These are phyloP conservation scores for Amphirosellinia nigrospora DNA, from an alignment of 495 filamentous ascomycete species.

Conservation along the genomic window DNA sequence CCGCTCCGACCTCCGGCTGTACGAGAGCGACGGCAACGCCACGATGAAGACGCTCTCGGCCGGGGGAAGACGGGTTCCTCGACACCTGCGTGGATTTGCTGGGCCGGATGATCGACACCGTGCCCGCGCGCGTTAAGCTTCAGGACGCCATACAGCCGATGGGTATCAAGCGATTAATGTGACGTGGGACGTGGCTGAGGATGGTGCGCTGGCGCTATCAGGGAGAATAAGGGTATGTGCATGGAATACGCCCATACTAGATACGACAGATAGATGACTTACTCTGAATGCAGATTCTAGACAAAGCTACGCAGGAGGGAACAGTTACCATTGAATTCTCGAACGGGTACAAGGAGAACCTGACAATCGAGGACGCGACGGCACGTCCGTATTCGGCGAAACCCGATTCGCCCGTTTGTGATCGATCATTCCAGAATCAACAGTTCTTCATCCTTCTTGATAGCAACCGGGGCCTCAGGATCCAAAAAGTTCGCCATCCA, in stretches of 20 bases:
- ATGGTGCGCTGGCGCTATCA: slow-evolving; percentile 30
- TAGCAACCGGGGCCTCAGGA: slow-evolving; percentile 21
- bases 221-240: slow-evolving; percentile 36
- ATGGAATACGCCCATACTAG: not conserved
- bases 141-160: slow-evolving; percentile 51
- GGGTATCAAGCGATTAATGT: slow-evolving; percentile 52
- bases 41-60: slow-evolving; percentile 50
- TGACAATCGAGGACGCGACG: slow-evolving; percentile 25
- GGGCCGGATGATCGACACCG: slow-evolving; percentile 56
- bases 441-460: slow-evolving; percentile 30
- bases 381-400: slow-evolving; percentile 33
- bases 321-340: slow-evolving; percentile 32
- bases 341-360: slow-evolving; percentile 29
- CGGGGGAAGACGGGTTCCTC: slow-evolving; percentile 42
- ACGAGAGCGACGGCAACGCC: slow-evolving; percentile 53
- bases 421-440: slow-evolving; percentile 18
- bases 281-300: not conserved
- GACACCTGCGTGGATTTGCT: slow-evolving; percentile 49
- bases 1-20: slow-evolving; percentile 53
- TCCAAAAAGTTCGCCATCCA: slow-evolving; percentile 36
- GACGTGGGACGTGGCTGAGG: slow-evolving; percentile 31
- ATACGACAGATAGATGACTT: not conserved
- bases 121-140: slow-evolving; percentile 49
- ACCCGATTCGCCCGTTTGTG: slow-evolving; percentile 32
- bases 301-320: slow-evolving; percentile 19